Base-by-base conservation (phyloP, 305 asterid genomes). In the Fraxinus dipetala region DNA sequence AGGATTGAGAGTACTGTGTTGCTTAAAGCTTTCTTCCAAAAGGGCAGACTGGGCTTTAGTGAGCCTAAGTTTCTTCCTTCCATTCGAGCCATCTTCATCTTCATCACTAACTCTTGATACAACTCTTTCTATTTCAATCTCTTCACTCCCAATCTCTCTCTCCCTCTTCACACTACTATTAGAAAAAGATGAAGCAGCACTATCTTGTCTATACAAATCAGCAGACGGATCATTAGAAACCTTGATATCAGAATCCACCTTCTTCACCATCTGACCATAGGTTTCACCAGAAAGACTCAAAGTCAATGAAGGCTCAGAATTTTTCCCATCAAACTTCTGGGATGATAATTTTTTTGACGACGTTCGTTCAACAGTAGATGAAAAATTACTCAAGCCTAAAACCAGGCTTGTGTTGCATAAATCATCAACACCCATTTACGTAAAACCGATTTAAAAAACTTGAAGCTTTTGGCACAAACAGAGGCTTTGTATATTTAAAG, bases 1-100 rank as follows among this genome's bases (percentile, higher is more conserved):
- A 32, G 99, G 97, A 85, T 94, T 95, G 72, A 95, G 97, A 89
- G 99, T 92, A 72, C 97, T 95, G 78, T 94, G 98, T 4, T 84
- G 87, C 86, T 95, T 95, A 88, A 95, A 95, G 90, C 95, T 90
- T 79, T 94, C 98, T 67, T 95, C 99, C 20, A 95, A 36, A 67
- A 94, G 94, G 11, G 97, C 99, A 8, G 99, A 95, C 84, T 95
- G 99, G 8, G 91, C 88, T 79, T 95, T 95, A 9, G 88, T 92
- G 75, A 95, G 97, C 83, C 99, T 77, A 8, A 95, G 95, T 36
- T 95, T 95, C 86, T 95, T 95, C 86, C 97, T 83, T 1, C 87
- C 92, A 20, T 92, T 92, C 34, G 89, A 67, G 31, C 93, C 95
- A 79, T 91, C 99, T 63, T 95, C 99, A 59, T 95, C 98, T 82